Percentiles rank a stretch among this genome's conserved stretches.
Conservation (phyloP, 2,329 filamentous ascomycete genomes). For the Fusarium sp. region DNA sequence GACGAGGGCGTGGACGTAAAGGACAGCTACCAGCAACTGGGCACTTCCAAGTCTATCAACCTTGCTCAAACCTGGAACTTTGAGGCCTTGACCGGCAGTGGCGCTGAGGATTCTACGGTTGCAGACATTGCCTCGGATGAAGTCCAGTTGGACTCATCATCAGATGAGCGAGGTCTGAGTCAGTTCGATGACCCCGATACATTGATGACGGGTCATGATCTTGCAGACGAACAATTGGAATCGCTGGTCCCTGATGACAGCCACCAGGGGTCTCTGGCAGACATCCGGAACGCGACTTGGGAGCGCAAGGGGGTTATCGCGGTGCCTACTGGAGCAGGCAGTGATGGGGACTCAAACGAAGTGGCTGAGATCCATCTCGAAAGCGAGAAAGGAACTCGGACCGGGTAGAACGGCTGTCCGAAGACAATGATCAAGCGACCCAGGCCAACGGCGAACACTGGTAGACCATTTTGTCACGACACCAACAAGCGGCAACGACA, state of each 20-base stretch:
- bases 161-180: conserved; percentile 45
- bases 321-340: conserved; percentile 49
- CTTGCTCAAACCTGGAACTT: conserved; percentile 59
- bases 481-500: conserved; percentile 30
- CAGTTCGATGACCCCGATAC: conserved; percentile 44
- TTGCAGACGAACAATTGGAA: conserved; percentile 22
- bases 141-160: conserved; percentile 53
- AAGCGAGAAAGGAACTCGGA: conserved; percentile 47
- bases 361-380: conserved; percentile 61
- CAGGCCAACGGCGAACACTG: conserved; percentile 15
- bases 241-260: conserved; percentile 22
- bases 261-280: conserved; percentile 29
- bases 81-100: conserved; percentile 47
- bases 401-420: conserved; percentile 34
- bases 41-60: conserved; percentile 45
- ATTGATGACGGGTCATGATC: conserved; percentile 43
- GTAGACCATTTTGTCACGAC: conserved; percentile 20
- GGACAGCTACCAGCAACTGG: conserved; percentile 46
- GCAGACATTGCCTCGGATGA: conserved; percentile 55
- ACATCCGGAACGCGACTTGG: conserved; percentile 49
- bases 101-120: conserved; percentile 45
- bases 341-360: conserved; percentile 53
- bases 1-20: conserved; percentile 57
- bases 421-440: conserved; percentile 21
- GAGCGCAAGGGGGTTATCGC: conserved; percentile 50